phyloP scores from a whole-genome alignment of 2,329 filamentous ascomycete species.

The Piedraia hortae region DNA sequence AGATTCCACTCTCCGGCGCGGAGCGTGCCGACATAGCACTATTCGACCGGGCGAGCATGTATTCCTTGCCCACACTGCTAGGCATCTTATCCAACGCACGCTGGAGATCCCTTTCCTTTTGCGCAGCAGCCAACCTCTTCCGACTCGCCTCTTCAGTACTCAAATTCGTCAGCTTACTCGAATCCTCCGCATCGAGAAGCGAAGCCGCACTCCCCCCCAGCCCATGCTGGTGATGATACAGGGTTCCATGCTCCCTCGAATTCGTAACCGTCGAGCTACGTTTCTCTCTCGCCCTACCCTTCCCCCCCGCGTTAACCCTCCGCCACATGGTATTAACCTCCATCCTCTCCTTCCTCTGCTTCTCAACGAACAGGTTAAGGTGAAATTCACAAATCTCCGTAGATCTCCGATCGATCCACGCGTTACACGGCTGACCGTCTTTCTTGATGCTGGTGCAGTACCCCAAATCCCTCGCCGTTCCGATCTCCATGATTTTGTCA shows the following conservation, averaged over 20 bases:
- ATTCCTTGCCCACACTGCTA: constrained; percentile 39
- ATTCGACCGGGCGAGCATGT: too few species aligned
- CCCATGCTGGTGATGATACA: constrained; percentile 17
- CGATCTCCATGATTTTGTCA: constrained; percentile 76
- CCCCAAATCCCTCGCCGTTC: constrained; percentile 56
- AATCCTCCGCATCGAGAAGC: constrained; percentile 37
- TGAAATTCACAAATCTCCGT: constrained; percentile 88
- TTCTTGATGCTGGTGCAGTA: constrained; percentile 68
- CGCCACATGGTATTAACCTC: constrained; percentile 45
- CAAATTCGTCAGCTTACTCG: constrained; percentile 26
- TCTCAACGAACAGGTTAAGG: constrained; percentile 53
- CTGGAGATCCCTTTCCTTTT: constrained; percentile 46
- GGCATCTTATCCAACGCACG: constrained; percentile 37
- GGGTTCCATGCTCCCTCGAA: constrained; percentile 24
- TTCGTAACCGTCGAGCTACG: constrained; percentile 22
- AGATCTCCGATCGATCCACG: constrained; percentile 69
- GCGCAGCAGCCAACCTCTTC: constrained; percentile 34
- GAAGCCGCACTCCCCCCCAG: constrained; percentile 20
- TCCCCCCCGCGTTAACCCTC: constrained; percentile 1
- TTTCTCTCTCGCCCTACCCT: constrained; percentile 2
- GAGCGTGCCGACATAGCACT: too few species aligned
- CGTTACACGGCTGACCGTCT: constrained; percentile 51
- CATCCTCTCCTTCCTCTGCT: constrained; percentile 38
- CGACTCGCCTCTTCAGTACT: constrained; percentile 32
- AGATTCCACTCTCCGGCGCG: too few species aligned